phyloP scores from a whole-genome alignment of 768 basidiomycete species.

The Agrocybe praecox region DNA sequence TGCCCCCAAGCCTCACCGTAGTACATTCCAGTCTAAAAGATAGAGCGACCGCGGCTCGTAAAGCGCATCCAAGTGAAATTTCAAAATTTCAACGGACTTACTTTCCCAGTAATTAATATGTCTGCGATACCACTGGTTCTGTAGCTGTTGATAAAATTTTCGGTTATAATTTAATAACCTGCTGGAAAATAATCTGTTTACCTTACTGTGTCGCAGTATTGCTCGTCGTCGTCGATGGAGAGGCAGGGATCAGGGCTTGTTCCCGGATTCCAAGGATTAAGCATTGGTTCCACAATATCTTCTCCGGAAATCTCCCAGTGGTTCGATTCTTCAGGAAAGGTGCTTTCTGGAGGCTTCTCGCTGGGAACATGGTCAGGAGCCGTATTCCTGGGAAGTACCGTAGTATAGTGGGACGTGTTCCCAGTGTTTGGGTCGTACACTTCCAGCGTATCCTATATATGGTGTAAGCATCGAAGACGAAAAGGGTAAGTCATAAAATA shows the following conservation, averaged over 20 bases:
- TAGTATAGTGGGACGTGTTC: slow-evolving; percentile 45
- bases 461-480: background rate
- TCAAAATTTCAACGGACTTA: slow-evolving; percentile 22
- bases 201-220: slow-evolving; percentile 38
- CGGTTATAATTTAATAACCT: background rate
- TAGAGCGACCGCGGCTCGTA: background rate
- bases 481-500: background rate
- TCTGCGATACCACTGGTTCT: slow-evolving; percentile 45
- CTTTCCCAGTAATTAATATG: slow-evolving; percentile 55
- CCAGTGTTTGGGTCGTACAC: slow-evolving; percentile 42
- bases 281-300: slow-evolving; percentile 18
- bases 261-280: slow-evolving; percentile 17
- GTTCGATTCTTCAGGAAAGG: slow-evolving; percentile 31
- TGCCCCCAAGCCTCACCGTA: slow-evolving; percentile 54
- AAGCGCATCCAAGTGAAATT: background rate
- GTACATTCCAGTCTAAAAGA: slow-evolving; percentile 39
- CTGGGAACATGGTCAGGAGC: slow-evolving; percentile 32
- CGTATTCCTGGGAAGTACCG: slow-evolving; percentile 38
- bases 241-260: slow-evolving; percentile 11
- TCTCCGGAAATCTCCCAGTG: slow-evolving; percentile 34
- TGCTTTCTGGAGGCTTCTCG: slow-evolving; percentile 25
- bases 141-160: slow-evolving; percentile 20
- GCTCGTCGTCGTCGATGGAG: slow-evolving; percentile 37
- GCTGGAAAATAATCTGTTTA: background rate
- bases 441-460: slow-evolving; percentile 40